Percentiles rank a stretch among this genome's conserved stretches.
Evolutionary conservation across 371 early-diverging fungal genomes (phyloP).

Genomic region (Encephalitozoon hellem): DNA sequence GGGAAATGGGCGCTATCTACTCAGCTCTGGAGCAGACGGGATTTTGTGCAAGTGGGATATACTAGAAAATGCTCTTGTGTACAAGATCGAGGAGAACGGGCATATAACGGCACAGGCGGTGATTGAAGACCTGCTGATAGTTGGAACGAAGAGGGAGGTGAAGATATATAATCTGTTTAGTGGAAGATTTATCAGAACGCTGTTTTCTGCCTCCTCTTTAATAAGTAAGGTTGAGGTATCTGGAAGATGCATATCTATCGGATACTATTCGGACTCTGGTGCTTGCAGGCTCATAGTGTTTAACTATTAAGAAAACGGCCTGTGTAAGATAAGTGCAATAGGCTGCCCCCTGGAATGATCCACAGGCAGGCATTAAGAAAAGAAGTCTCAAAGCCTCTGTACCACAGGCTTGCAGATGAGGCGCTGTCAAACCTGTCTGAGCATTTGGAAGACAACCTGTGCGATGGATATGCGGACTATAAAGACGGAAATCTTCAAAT

Average conservation of each 20-base stretch:
- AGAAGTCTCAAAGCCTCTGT: not conserved
- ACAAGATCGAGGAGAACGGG: slow-evolving; percentile 32
- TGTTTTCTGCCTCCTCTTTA: slow-evolving; percentile 11
- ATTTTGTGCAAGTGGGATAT: slow-evolving; percentile 50
- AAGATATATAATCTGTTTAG: slow-evolving; percentile 39
- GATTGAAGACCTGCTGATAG: slow-evolving; percentile 44
- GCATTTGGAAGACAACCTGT: not conserved
- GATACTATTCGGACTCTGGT: slow-evolving; percentile 9
- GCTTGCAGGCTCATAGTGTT: slow-evolving; percentile 8
- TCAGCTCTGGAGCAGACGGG: slow-evolving; percentile 54
- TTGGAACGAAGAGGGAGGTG: slow-evolving; percentile 39
- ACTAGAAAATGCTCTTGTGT: slow-evolving; percentile 3
- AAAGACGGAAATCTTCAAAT: slow-evolving; percentile 74
- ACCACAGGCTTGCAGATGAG: not conserved
- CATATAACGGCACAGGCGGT: slow-evolving; percentile 38
- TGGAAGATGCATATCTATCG: slow-evolving; percentile 20
- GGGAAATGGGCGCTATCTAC: slow-evolving; percentile 38
- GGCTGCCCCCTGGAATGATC: not conserved
- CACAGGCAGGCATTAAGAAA: not conserved
- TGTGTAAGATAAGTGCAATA: not conserved
- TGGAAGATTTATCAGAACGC: slow-evolving; percentile 46
- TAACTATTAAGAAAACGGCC: slow-evolving; percentile 6
- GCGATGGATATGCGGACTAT: not conserved
- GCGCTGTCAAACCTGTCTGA: not conserved
- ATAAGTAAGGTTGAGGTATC: slow-evolving; percentile 17